Base-by-base conservation (phyloP, 768 basidiomycete genomes). In the Lentinus tigrinus region DNA sequence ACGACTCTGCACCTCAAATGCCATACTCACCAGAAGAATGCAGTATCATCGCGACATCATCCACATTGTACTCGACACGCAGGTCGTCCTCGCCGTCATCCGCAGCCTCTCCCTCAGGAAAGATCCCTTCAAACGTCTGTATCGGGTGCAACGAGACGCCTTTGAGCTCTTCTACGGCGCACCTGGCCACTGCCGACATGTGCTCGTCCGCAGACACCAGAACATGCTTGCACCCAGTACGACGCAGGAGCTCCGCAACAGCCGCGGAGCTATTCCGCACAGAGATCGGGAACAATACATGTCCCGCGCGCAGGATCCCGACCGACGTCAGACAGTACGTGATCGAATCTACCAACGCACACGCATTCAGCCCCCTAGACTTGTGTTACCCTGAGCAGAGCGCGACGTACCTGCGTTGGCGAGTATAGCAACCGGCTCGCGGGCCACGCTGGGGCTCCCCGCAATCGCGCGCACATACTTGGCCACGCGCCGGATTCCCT, bases 231-330 rank as follows among this genome's bases (percentile, higher is more conserved):
- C 43, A 51, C 13, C 26, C 16, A 1, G 56, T 57, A 16, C 44
- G 49, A 5, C 39, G 49, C 21, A 57, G 43, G 0, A 76, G 67
- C 28, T 74, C 64, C 0, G 73, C 73, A 3, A 74, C 58, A 0
- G 67, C 70, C 1, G 51, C 55, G 9, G 63, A 62, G n/a, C 74
- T 71, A 54, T 73, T 73, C 2, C 70, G 65, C 4, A 63, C 61
- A 8, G 73, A 72, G 44, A 75, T 65, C 3, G 73, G 71, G 63
- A 77, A 76, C 1, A 66, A 61, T 26, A 47, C 44, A 26, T 48
- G 52, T 27, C 65, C 67, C 9, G 64, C 61, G 4, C 65, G 46
- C 19, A 66, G 48, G 26, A 69, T 47, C 14, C 68, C 64, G 16
- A 64, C 14, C 9, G 62, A n/a, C 2, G 47, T 50, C 36, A 57